phyloP scores from a whole-genome alignment of 169 alveolate species.

The Eimeria zaria region DNA sequence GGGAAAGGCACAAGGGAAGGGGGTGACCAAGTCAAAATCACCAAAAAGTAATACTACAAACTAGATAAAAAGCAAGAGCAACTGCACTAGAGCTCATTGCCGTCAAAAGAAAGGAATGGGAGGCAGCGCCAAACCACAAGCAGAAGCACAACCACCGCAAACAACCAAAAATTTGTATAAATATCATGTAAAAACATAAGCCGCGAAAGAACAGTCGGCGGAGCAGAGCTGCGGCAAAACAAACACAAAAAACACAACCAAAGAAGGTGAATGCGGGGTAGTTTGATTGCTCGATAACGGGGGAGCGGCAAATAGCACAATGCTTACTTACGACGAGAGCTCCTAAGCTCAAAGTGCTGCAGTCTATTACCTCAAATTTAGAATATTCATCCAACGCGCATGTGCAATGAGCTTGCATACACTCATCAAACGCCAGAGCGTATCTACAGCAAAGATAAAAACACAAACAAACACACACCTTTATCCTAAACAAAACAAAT shows the following conservation, averaged over 20 bases:
- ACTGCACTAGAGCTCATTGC: not conserved
- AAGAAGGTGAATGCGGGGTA: not conserved
- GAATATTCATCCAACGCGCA: conserved; percentile 73
- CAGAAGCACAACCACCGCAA: not conserved
- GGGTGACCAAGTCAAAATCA: too few relatives aligned
- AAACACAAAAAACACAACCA: not conserved
- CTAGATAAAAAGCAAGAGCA: too few relatives aligned
- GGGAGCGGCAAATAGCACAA: too few relatives aligned
- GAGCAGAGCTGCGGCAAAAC: conserved; percentile 5
- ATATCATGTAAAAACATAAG: not conserved
- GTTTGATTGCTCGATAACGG: too few relatives aligned
- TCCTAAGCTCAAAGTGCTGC: too few relatives aligned
- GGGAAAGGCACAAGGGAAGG: too few relatives aligned
- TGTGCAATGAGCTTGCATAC: conserved; percentile 49
- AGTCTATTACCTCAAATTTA: conserved; percentile 41
- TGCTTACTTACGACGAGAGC: too few relatives aligned
- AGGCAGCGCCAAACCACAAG: conserved; percentile 21
- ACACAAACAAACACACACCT: not conserved
- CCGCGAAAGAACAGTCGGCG: conserved; percentile 15
- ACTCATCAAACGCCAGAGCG: conserved; percentile 23
- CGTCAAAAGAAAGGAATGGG: not conserved
- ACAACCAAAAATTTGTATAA: conserved; percentile 11
- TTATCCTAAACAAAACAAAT: too few relatives aligned
- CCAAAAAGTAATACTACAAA: too few relatives aligned
- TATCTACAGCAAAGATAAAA: not conserved